Conservation (phyloP, 352 stramenopile genomes). For the Saprolegnia diclina region DNA sequence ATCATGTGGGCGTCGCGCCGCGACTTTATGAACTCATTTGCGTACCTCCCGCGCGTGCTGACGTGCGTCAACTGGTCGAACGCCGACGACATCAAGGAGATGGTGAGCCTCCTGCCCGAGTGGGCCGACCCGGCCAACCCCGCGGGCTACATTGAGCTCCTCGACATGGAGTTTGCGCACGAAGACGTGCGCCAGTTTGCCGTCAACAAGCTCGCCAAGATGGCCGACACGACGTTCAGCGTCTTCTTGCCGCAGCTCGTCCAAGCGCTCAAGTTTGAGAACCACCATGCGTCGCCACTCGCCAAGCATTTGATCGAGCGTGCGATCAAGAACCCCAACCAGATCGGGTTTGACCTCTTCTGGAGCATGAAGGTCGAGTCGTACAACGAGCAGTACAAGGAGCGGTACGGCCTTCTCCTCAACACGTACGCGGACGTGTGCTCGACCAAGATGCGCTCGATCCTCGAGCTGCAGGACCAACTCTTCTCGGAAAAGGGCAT, state of each 20-base stretch:
- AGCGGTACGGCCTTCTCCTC: constrained; percentile 76
- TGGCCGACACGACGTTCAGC: constrained; percentile 84
- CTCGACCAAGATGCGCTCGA: constrained; percentile 88
- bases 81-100: constrained; percentile 64
- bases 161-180: constrained; percentile 78
- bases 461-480: constrained; percentile 87
- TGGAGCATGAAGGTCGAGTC: constrained; percentile 88
- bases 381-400: constrained; percentile 75
- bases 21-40: constrained; percentile 70
- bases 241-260: constrained; percentile 87
- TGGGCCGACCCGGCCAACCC: constrained; percentile 69
- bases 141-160: constrained; percentile 80
- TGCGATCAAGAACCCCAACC: constrained; percentile 83
- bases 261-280: constrained; percentile 87
- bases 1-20: constrained; percentile 76
- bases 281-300: constrained; percentile 73
- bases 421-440: constrained; percentile 81
- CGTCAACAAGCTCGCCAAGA: constrained; percentile 61
- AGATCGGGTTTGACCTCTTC: constrained; percentile 87
- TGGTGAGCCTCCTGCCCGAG: constrained; percentile 48
- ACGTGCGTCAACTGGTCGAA: constrained; percentile 81
- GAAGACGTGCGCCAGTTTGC: constrained; percentile 70
- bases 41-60: constrained; percentile 63
- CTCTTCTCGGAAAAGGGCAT: constrained; percentile 77
- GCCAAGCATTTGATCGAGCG: constrained; percentile 74